A percentile compares a stretch with the other conserved stretches of the same genome.
Evolutionary conservation across 1,139 yeast species (phyloP).

Genomic region (Lipomyces yarrowii): DNA sequence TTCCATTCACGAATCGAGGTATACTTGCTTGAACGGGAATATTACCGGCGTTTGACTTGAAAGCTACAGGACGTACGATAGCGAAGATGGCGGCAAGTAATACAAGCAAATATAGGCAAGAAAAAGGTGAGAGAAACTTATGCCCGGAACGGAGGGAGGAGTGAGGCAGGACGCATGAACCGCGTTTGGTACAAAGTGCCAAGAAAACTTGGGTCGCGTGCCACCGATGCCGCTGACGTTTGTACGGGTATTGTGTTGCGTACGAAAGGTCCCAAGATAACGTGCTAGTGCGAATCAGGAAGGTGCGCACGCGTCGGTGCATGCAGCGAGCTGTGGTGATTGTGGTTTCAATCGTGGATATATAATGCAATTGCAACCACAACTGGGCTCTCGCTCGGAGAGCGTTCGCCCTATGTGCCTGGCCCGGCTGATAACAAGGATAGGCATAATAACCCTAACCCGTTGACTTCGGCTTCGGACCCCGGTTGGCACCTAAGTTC

Average conservation of each 20-base stretch:
- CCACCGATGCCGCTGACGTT: background rate
- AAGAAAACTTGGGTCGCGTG: constrained; percentile 1
- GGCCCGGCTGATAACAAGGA: no score
- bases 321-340: background rate
- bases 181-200: background rate
- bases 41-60: background rate
- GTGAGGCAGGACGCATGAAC: background rate
- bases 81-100: background rate
- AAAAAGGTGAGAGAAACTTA: background rate
- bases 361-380: background rate
- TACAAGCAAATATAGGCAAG: background rate
- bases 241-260: background rate
- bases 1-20: constrained; percentile 21
- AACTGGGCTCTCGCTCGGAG: no score
- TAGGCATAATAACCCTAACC: no score
- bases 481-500: no score
- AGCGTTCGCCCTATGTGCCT: no score
- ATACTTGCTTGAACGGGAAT: background rate
- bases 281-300: background rate
- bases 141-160: background rate
- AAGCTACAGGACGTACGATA: background rate
- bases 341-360: background rate
- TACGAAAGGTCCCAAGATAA: background rate
- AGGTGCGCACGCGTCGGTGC: background rate
- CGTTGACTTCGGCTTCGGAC: no score